Evolutionary conservation across 305 asterid species (phyloP).

Genomic region (Solanum hybrid): DNA sequence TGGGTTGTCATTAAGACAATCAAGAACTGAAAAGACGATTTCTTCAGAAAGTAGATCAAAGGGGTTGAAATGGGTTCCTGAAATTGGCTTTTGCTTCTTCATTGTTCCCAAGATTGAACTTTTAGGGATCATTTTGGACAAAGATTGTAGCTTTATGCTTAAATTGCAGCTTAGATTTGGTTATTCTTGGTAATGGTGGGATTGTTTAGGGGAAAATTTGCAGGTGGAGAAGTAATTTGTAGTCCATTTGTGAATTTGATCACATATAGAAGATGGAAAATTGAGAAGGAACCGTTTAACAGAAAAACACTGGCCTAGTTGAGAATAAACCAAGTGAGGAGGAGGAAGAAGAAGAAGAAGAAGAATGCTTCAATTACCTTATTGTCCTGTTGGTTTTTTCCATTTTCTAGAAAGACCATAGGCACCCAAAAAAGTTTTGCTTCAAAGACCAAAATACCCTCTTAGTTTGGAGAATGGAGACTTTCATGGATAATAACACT

Average conservation of each 20-base stretch:
- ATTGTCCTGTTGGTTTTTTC: conserved; percentile 6
- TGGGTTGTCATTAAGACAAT: conserved; percentile 52
- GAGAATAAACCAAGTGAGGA: background rate
- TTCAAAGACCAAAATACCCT: conserved; percentile 21
- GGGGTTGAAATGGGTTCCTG: conserved; percentile 20
- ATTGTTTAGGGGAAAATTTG: background rate
- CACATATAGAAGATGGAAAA: background rate
- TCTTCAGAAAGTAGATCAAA: conserved; percentile 69
- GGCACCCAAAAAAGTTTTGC: background rate
- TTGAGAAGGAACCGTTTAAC: conserved; percentile 19
- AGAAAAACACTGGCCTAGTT: conserved; percentile 17
- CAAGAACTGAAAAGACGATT: conserved; percentile 52
- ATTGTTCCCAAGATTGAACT: conserved; percentile 14
- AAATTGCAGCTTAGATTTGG: background rate
- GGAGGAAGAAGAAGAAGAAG: background rate
- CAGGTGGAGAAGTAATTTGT: background rate
- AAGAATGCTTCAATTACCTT: background rate
- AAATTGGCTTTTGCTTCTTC: conserved; percentile 27
- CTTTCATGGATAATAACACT: background rate
- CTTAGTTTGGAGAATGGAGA: background rate
- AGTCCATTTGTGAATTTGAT: background rate
- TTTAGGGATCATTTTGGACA: background rate
- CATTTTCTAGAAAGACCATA: background rate
- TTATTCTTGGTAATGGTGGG: background rate
- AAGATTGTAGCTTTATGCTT: background rate